Base-by-base conservation (phyloP, 78 protist species). In the Planoprotostelium fungivorum region DNA sequence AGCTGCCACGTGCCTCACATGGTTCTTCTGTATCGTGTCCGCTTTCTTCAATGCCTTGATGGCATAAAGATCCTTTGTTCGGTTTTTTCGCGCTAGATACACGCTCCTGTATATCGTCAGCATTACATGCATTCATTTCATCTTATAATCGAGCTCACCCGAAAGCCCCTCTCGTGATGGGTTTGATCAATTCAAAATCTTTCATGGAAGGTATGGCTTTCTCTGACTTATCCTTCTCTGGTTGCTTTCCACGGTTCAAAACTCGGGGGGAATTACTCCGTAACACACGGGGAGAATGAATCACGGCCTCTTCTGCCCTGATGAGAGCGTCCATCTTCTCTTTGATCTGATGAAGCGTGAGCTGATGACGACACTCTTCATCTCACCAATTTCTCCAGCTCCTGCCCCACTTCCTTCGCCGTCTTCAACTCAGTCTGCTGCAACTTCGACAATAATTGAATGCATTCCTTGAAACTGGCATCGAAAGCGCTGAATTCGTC, bases 101-200 rank as follows among this genome's bases (percentile, higher is more conserved):
- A 87, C 89, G 10, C 83, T 34, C 37, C 89, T 87, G 37, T 39
- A 35, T 5, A 36, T 34, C 5, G 5, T 5, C n/a, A 39, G 16
- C 16, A 87, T 35, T 25, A 38, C 29, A 87, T 34, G 5, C 83
- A 84, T 84, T 25, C 10, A 25, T 87, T 5, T 36, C 35, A 87
- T 23, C 5, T 5, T 89, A 5, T 38, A 25, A 63, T 34, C 29
- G 1, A 0, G 63, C 38, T 34, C 83, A 89, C 38, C 96, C 96
- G 88, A 83, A 94, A 28, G 92, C 96, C 37, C 96, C 96, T 34
- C 91, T 89, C 25, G 94, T 94, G 38, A 94, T 88, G 10, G 91
- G 93, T 36, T 94, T 94, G 28, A 94, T 63, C 36, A 94, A 63
- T 86, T 90, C 84, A 84, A 94, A 94, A 84, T 94, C 96, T 37